Conservation (phyloP, 1,284 basidiomycete genomes). For the Cerrena zonata region DNA sequence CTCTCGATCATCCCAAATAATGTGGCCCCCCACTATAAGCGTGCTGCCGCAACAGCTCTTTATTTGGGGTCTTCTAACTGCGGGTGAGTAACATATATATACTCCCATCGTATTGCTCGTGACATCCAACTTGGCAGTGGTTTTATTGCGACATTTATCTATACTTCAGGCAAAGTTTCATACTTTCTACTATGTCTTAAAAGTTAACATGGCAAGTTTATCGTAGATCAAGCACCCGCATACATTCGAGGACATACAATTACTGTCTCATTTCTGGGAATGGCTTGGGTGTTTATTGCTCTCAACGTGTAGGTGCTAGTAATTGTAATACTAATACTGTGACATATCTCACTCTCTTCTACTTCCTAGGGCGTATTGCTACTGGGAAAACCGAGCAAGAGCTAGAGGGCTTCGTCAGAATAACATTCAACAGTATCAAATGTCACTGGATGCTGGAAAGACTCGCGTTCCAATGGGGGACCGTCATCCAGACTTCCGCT, state of each 20-base stretch:
- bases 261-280: conserved; percentile 42
- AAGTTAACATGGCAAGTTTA: not conserved
- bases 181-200: conserved; percentile 5
- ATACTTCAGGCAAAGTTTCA: conserved; percentile 39
- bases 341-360: not conserved
- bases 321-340: not conserved
- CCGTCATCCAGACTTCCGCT: conserved; percentile 51
- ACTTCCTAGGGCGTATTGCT: conserved; percentile 40
- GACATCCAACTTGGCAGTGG: conserved; percentile 32
- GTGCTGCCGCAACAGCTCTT: conserved; percentile 51
- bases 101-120: not conserved
- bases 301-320: conserved; percentile 46
- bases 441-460: conserved; percentile 45
- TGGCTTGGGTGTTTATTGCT: conserved; percentile 49
- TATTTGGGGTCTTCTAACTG: conserved; percentile 51
- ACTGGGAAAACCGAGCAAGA: conserved; percentile 55
- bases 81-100: conserved; percentile 33
- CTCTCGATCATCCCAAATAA: conserved; percentile 60
- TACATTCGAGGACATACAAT: conserved; percentile 53
- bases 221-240: conserved; percentile 45
- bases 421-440: conserved; percentile 47
- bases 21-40: conserved; percentile 56
- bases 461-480: conserved; percentile 54
- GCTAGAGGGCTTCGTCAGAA: conserved; percentile 44
- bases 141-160: conserved; percentile 56